Base-by-base conservation (phyloP, 306 rosid species). In the Quercus ilex region DNA sequence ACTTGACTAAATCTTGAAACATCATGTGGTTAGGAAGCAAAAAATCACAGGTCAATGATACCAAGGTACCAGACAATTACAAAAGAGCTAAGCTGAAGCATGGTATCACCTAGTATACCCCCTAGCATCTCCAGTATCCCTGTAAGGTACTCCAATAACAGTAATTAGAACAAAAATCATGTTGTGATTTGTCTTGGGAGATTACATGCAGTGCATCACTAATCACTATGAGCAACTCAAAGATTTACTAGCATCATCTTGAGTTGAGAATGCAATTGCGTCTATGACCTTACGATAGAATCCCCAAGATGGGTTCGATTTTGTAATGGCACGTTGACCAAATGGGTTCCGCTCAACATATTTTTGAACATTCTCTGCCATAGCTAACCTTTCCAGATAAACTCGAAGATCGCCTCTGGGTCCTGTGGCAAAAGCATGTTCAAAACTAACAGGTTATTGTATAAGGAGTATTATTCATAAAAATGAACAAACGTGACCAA, bases 261-360 rank as follows among this genome's bases (percentile, higher is more conserved):
- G 35, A 20, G 41, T 58, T 9, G 46, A 20, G 58, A 5, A 1
- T 30, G 19, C 38, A 43, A 20, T 69, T 20, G 74, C 26, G 20
- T 52, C 85, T 18, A 85, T 20, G 31, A 91, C 80, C 65, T 38
- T 23, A 2, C 75, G 6, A 79, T 95, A 91, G 78, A 80, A 91
- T 20, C 55, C 6, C 98, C 99, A 95, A 2, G 87, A 77, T 51
- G 73, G 87, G 77, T 81, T 78, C 38, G 85, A 55, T 78, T 84
- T 56, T 57, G 94, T 89, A 77, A 95, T 93, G 60, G 92, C 82
- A 26, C 79, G 78, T 80, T 92, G 98, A 55, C 99, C 98, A 67
- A 91, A 93, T 64, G 90, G 94, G 85, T 93, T 78, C 26, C 78
- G 77, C 15, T 86, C 35, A 31, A 95, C 93, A 1, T 88, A 90